A percentile compares a stretch with the other conserved stretches of the same genome.
Conservation (phyloP, 176 grass and related monocot species). For the Oryza glumipatula region DNA sequence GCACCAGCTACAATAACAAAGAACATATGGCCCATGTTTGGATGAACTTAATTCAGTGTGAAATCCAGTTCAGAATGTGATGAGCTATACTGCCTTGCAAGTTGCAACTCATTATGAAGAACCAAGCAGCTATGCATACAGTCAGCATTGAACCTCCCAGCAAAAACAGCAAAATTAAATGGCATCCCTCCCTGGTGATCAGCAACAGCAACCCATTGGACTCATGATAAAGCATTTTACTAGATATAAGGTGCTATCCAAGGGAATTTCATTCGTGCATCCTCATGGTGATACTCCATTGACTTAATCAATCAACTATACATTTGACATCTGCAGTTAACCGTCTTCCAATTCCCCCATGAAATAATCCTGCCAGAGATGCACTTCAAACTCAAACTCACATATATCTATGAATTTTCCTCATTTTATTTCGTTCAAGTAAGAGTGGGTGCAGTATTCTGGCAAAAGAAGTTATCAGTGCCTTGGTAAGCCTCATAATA, state of each 20-base stretch:
- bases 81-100: background rate
- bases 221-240: slow-evolving; percentile 19
- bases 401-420: background rate
- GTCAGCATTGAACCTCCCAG: slow-evolving; percentile 3
- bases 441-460: slow-evolving; percentile 24
- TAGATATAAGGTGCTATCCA: background rate
- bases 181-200: background rate
- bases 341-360: background rate
- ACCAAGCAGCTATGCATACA: background rate
- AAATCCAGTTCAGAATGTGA: slow-evolving; percentile 3
- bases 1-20: slow-evolving; percentile 4
- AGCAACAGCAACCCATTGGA: slow-evolving; percentile 4
- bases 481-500: slow-evolving; percentile 27
- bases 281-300: background rate
- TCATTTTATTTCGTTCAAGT: slow-evolving; percentile 25
- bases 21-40: background rate
- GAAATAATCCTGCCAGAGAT: slow-evolving; percentile 9
- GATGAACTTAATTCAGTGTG: background rate
- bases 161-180: slow-evolving; percentile 10
- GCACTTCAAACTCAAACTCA: slow-evolving; percentile 8
- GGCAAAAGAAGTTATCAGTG: slow-evolving; percentile 15
- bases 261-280: background rate
- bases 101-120: background rate
- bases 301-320: background rate
- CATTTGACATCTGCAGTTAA: slow-evolving; percentile 8